These are phyloP conservation scores for Aspergillus coremiiformis DNA, from an alignment of 495 filamentous ascomycete genomes.

Conservation along the genomic window DNA sequence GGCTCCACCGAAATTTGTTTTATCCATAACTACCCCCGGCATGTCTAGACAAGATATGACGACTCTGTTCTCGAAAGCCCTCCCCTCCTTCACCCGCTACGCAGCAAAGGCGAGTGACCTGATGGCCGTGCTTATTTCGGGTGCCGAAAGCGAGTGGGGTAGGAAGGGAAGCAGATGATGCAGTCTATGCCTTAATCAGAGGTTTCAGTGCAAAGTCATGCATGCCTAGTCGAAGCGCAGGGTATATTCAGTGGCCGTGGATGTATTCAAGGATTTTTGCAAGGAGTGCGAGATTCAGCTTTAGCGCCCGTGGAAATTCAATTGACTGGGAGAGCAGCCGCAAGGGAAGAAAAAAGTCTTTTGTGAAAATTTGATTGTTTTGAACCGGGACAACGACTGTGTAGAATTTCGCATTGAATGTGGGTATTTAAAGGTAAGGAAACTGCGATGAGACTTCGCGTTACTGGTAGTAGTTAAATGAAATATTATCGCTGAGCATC, in stretches of 20 bases:
- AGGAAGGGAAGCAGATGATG: constrained; percentile 24
- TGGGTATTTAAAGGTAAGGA: not conserved
- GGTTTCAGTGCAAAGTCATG: constrained; percentile 27
- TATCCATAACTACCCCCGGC: constrained; percentile 44
- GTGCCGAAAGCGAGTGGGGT: constrained; percentile 17
- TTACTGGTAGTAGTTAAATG: not conserved
- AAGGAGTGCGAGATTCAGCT: not conserved
- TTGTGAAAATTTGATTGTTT: not conserved
- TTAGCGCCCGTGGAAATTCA: not conserved
- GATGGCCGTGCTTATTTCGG: constrained; percentile 11
- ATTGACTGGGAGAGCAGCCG: not conserved
- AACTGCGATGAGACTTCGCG: not conserved
- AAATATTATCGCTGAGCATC: not conserved
- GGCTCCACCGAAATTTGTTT: constrained; percentile 27
- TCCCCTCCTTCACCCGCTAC: constrained; percentile 30
- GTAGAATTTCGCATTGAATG: not conserved
- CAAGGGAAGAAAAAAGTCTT: not conserved
- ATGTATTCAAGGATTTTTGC: not conserved
- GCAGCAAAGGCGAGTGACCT: constrained; percentile 22
- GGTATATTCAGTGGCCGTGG: not conserved
- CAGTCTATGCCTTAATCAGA: not conserved
- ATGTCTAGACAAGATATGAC: constrained; percentile 24
- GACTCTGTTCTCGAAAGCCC: constrained; percentile 12
- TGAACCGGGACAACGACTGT: not conserved
- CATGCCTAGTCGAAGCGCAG: constrained; percentile 14